Evolutionary conservation across 2,329 filamentous ascomycete genomes (phyloP).

Genomic region (Cercospora zeina): DNA sequence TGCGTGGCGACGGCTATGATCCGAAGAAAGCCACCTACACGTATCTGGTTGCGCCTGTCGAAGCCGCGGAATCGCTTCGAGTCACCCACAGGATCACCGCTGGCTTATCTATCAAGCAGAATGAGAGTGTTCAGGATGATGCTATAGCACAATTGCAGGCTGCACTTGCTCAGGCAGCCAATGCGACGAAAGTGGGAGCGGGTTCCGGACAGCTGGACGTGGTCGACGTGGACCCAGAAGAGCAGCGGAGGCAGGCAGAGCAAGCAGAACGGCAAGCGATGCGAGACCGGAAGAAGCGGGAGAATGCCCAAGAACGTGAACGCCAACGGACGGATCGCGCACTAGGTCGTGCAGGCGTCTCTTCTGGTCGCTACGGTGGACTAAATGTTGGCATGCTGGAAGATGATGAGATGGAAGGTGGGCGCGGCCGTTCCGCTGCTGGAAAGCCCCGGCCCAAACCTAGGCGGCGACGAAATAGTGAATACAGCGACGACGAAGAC

Average conservation of each 20-base stretch:
- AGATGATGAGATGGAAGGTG: constrained; percentile 52
- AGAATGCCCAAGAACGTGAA: constrained; percentile 66
- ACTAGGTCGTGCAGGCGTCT: constrained; percentile 52
- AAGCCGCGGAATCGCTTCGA: constrained; percentile 67
- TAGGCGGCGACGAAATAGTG: constrained; percentile 44
- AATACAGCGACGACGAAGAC: constrained; percentile 72
- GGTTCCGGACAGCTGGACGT: constrained; percentile 65
- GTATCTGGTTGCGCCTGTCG: constrained; percentile 71
- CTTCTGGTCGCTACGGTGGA: constrained; percentile 52
- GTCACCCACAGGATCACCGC: constrained; percentile 75
- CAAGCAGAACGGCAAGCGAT: constrained; percentile 71
- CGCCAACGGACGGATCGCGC: constrained; percentile 57
- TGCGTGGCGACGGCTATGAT: constrained; percentile 58
- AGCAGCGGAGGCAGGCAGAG: constrained; percentile 72
- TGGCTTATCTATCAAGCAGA: constrained; percentile 67
- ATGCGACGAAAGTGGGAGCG: constrained; percentile 52
- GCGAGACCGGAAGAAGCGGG: constrained; percentile 59
- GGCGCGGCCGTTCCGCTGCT: constrained; percentile 31
- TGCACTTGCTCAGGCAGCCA: constrained; percentile 64
- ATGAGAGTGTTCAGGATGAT: constrained; percentile 67
- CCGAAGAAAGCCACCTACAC: constrained; percentile 71
- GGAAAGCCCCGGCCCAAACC: constrained; percentile 41
- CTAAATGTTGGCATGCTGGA: constrained; percentile 71
- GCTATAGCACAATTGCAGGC: constrained; percentile 68
- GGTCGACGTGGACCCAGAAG: constrained; percentile 71